phyloP scores from a whole-genome alignment of 805 yeast species.

The Tetrapisispora taiwanensis region DNA sequence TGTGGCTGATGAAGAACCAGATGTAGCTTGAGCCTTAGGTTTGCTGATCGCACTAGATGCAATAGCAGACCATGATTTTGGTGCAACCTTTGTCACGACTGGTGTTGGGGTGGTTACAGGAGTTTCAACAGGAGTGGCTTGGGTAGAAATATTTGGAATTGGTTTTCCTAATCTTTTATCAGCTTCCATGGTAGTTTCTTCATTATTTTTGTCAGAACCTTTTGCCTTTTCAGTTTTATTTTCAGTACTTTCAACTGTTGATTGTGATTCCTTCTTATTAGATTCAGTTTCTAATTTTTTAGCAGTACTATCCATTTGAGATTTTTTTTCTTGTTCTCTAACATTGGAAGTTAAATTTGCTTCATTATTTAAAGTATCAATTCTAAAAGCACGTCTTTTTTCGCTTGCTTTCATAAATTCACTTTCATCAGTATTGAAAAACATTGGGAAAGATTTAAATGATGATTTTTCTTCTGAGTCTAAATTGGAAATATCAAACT shows the following conservation, averaged over 20 bases:
- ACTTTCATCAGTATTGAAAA: constrained; percentile 22
- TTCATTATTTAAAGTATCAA: constrained; percentile 4
- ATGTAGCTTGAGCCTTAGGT: constrained; percentile 2
- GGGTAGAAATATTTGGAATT: not conserved
- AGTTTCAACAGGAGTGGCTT: not conserved
- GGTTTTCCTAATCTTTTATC: not conserved
- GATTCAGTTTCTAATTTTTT: not conserved
- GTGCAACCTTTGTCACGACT: constrained; percentile 5
- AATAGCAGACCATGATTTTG: constrained; percentile 28
- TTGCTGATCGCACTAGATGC: constrained; percentile 25
- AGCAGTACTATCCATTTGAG: not conserved
- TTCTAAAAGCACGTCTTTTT: constrained; percentile 15
- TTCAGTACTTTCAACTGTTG: not conserved
- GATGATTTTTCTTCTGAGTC: constrained; percentile 2
- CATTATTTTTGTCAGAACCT: not conserved
- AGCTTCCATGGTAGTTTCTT: not conserved
- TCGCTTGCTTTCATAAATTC: constrained; percentile 26
- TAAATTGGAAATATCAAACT: constrained; percentile 20
- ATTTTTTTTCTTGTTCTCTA: not conserved
- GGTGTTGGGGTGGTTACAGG: not conserved
- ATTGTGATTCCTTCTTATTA: not conserved
- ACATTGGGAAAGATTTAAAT: constrained; percentile 21
- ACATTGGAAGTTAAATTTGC: not conserved
- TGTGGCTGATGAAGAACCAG: not conserved
- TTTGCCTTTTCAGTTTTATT: not conserved